Evolutionary conservation across 2,329 filamentous ascomycete genomes (phyloP).

Genomic region (Fusarium paranaense): DNA sequence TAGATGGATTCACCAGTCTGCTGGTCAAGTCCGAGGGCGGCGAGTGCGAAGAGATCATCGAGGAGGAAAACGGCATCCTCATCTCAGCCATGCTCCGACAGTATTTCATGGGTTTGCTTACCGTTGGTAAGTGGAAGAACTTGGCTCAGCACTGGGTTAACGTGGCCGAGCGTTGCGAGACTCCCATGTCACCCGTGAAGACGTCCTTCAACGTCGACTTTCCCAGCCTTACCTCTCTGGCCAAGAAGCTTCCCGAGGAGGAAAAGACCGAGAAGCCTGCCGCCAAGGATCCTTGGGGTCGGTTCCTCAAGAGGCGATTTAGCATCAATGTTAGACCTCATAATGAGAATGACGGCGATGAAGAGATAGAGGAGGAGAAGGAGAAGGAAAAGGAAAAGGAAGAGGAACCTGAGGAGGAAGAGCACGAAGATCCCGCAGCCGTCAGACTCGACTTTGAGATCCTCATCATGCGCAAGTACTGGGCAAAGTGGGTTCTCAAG

Average conservation of each 20-base stretch:
- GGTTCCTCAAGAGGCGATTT: slow-evolving; percentile 51
- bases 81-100: slow-evolving; percentile 89
- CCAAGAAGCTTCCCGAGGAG: slow-evolving; percentile 37
- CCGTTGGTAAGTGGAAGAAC: slow-evolving; percentile 82
- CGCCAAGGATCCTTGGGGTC: slow-evolving; percentile 49
- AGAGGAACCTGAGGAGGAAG: slow-evolving; percentile 32
- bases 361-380: no score
- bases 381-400: slow-evolving; percentile 37
- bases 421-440: slow-evolving; percentile 52
- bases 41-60: slow-evolving; percentile 79
- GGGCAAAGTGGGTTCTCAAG: slow-evolving; percentile 78
- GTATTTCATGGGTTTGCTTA: slow-evolving; percentile 89
- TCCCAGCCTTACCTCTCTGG: slow-evolving; percentile 29
- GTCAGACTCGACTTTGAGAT: slow-evolving; percentile 66
- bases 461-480: slow-evolving; percentile 74
- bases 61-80: slow-evolving; percentile 87
- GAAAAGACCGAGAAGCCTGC: slow-evolving; percentile 40
- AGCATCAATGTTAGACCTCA: slow-evolving; percentile 50
- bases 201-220: slow-evolving; percentile 31
- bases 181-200: slow-evolving; percentile 55
- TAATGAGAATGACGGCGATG: slow-evolving; percentile 55
- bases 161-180: slow-evolving; percentile 72
- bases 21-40: slow-evolving; percentile 83
- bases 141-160: slow-evolving; percentile 77
- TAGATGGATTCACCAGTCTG: slow-evolving; percentile 82